Percentiles rank a stretch among this genome's conserved stretches.
phyloP scores from a whole-genome alignment of 768 basidiomycete species.

The Tulasnella sp. region DNA sequence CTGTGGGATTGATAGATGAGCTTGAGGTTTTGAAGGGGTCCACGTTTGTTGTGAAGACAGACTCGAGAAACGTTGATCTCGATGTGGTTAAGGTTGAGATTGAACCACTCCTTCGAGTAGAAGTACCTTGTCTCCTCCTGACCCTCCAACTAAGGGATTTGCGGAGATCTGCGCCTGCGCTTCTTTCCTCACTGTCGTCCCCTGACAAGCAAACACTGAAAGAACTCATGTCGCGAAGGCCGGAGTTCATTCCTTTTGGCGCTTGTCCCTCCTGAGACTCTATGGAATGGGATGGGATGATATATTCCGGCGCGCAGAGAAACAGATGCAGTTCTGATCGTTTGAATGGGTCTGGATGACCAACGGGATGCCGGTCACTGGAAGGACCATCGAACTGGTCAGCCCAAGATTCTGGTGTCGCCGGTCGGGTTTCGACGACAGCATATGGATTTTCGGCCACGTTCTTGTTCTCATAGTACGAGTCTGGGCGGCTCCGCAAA shows the following conservation, averaged over 20 bases:
- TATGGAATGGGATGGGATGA: not conserved
- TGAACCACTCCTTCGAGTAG: not conserved
- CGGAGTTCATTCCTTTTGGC: not conserved
- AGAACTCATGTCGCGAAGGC: not conserved
- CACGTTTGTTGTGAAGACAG: not conserved
- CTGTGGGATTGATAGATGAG: not conserved
- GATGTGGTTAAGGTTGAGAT: not conserved
- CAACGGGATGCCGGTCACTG: not conserved
- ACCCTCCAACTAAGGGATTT: not conserved
- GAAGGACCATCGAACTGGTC: not conserved
- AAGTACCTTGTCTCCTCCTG: not conserved
- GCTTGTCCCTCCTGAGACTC: not conserved
- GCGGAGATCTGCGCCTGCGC: not conserved
- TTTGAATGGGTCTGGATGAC: not conserved
- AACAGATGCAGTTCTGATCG: not conserved
- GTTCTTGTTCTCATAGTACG: not conserved
- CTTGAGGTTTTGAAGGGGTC: not conserved
- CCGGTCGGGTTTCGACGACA: not conserved
- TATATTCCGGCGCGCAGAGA: not conserved
- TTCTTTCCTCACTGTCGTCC: not conserved
- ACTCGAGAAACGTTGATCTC: not conserved
- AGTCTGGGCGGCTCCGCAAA: not conserved
- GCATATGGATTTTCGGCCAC: not conserved
- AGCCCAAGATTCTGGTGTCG: not conserved
- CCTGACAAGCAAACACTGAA: not conserved